Conservation (phyloP, 176 grass and related monocot genomes). For the Elymus sibiricus region DNA sequence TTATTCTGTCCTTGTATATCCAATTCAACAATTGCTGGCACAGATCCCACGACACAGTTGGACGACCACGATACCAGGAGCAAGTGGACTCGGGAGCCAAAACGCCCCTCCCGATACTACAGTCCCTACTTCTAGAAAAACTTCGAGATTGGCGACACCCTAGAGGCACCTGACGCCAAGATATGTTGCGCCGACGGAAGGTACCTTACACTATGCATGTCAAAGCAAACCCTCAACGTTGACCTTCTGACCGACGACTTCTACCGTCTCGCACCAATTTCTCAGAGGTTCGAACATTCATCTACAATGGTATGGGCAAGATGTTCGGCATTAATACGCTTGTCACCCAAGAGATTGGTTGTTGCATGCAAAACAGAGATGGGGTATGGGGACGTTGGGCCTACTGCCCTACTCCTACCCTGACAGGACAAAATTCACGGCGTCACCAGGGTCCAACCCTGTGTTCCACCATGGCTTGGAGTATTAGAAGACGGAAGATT, state of each 20-base stretch:
- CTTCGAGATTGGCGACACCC: slow-evolving; percentile 10
- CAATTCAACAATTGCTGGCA: too few relatives aligned
- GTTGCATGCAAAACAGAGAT: background rate
- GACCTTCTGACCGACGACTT: background rate
- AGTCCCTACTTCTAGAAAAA: slow-evolving; percentile 29
- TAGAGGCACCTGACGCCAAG: background rate
- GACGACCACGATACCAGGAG: too few relatives aligned
- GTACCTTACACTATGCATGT: background rate
- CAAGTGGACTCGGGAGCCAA: too few relatives aligned
- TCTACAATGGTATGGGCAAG: background rate
- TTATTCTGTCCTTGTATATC: too few relatives aligned
- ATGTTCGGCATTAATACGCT: background rate
- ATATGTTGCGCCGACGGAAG: slow-evolving; percentile 16
- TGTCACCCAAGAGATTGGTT: accelerated
- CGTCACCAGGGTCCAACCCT: background rate
- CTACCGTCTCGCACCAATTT: background rate
- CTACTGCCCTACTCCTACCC: too few relatives aligned
- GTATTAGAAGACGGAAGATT: background rate
- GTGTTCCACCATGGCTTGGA: background rate
- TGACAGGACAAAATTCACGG: background rate
- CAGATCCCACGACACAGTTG: too few relatives aligned
- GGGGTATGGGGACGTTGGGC: background rate
- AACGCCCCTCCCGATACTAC: slow-evolving; percentile 10
- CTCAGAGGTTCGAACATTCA: background rate
- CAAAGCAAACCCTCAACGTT: background rate